Evolutionary conservation across 768 basidiomycete genomes (phyloP).

Genomic region (Plicaturopsis crispa): DNA sequence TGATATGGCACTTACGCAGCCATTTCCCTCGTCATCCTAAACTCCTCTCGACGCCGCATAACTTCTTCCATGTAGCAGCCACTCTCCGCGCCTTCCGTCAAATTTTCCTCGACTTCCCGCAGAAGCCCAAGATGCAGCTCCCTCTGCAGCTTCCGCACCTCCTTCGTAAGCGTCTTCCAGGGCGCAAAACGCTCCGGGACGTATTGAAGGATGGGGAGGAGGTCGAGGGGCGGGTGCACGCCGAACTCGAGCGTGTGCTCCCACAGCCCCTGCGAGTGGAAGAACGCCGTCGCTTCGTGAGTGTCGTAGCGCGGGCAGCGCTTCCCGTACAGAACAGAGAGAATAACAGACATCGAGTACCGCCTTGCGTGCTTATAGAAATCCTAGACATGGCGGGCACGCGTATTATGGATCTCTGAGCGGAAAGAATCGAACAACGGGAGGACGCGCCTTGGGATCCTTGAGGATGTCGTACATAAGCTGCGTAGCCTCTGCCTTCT

Average conservation of each 20-base stretch:
- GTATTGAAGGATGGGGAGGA: constrained; percentile 10
- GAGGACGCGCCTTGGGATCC: constrained; percentile 15
- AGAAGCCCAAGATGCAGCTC: background rate
- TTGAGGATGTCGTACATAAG: constrained; percentile 20
- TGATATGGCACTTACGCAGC: too few species aligned
- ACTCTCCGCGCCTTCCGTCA: background rate
- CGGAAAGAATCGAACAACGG: too few species aligned
- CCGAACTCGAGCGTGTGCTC: constrained; percentile 6
- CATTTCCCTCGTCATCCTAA: too few species aligned
- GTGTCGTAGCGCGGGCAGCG: constrained; percentile 8
- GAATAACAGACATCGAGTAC: constrained; percentile 9
- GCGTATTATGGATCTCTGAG: too few species aligned
- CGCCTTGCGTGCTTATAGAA: constrained; percentile 10
- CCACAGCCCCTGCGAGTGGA: constrained; percentile 1
- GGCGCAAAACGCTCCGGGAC: constrained; percentile 13
- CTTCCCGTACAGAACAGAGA: constrained; percentile 11
- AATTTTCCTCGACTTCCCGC: background rate
- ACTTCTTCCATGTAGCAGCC: too few species aligned
- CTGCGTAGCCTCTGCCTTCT: constrained; percentile 21
- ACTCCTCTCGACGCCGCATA: too few species aligned
- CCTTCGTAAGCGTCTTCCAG: constrained; percentile 9
- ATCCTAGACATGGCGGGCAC: constrained; percentile 6
- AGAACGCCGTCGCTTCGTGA: constrained; percentile 5
- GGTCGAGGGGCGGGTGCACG: constrained; percentile 9
- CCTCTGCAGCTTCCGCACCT: constrained; percentile 3